phyloP scores from a whole-genome alignment of 2,329 filamentous ascomycete species.

The Fusarium newnesense region DNA sequence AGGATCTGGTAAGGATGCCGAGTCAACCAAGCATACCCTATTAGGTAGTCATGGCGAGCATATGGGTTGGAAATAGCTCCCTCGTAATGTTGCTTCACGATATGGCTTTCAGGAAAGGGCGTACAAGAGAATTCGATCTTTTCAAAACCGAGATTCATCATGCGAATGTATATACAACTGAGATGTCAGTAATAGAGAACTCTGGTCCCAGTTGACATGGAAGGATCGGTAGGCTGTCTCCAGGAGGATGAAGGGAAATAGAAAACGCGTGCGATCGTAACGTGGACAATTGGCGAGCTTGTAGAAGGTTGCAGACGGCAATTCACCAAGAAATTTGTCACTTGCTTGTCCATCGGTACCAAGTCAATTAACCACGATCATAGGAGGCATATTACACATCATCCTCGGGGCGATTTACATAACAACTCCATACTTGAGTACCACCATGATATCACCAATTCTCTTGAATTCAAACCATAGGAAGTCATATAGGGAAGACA shows the following conservation, averaged over 20 bases:
- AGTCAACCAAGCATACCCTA: no score
- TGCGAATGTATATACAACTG: no score
- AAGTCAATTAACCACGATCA: background rate
- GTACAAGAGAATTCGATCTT: no score
- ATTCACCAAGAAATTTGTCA: background rate
- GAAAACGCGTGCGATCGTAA: background rate
- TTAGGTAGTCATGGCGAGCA: no score
- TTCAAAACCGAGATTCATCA: no score
- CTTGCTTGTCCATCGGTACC: background rate
- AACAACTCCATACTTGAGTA: background rate
- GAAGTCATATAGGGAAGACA: background rate
- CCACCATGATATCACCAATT: background rate
- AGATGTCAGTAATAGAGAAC: no score
- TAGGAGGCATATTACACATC: background rate
- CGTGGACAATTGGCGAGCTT: background rate
- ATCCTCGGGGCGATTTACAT: background rate
- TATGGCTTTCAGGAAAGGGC: no score
- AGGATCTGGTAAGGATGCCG: background rate
- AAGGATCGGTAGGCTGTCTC: background rate
- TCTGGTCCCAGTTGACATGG: no score
- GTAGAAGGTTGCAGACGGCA: background rate
- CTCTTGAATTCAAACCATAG: background rate
- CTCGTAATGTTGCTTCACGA: no score
- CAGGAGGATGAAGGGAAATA: background rate
- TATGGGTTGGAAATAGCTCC: no score